Base-by-base conservation (phyloP, 2,329 filamentous ascomycete genomes). In the Ascochyta clinopodiicola region DNA sequence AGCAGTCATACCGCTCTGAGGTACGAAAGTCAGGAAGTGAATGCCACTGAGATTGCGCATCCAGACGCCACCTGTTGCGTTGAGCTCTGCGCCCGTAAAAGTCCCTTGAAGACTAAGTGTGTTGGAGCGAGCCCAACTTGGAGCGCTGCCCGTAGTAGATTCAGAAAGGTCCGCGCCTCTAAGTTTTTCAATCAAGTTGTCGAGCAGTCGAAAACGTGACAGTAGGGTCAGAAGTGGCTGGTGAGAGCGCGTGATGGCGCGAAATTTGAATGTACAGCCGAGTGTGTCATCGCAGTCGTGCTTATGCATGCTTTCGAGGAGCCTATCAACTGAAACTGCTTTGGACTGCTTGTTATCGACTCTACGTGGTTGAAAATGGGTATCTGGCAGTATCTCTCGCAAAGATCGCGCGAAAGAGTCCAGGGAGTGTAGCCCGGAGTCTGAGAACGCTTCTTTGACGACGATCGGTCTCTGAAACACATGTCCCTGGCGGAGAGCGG, bases 401-500 rank as follows among this genome's bases (percentile, higher is more conserved):
- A 17, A 17, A 17, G 17, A 17, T 17, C 17, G 17, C 17, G 17
- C 24, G 10, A 44, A 29, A 31, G 13, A 15, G 22, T 44, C 40
- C 8, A 15, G 31, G n/a, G 8, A 15, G 27, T 44, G 40, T n/a
- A 44, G 6, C 22, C 40, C 40, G 5, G 40, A 15, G 17, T 44
- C 40, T 12, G 40, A 44, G n/a, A 44, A 44, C 22, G 40, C 8
- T 17, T 44, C 40, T 17, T 44, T 44, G 40, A 44, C 17, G 40
- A 44, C n/a, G 10, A 44, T 19, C 6, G 40, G 40, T 19, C 17
- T 44, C 6, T 44, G 24, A 19, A 44, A 44, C 8, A 44, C 40
- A 15, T 31, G 10, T 9, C 40, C 27, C 15, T 29, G 17, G 22
- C 40, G 40, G 12, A 31, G n/a, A 19, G 27, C 27, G 9, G 8